phyloP scores from a whole-genome alignment of 495 filamentous ascomycete species.

The Hypomontagnella submonticulosa region DNA sequence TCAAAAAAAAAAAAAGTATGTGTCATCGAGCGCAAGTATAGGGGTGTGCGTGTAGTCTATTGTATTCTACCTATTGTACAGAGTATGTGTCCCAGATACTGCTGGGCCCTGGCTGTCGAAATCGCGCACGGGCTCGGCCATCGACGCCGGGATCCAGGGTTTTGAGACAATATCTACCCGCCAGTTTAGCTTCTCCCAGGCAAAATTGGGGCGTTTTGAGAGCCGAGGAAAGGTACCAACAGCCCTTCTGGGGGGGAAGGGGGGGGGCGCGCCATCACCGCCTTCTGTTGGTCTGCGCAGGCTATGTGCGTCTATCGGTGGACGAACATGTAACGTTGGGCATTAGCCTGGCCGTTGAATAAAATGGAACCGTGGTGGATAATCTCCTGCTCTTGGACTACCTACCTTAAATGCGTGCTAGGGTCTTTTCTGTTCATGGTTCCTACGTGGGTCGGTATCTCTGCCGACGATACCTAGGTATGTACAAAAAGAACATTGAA shows the following conservation, averaged over 20 bases:
- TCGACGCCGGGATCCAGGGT: background rate
- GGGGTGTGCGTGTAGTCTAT: background rate
- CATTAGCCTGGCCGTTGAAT: slow-evolving; percentile 21
- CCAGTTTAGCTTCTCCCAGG: slow-evolving; percentile 1
- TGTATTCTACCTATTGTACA: slow-evolving; percentile 1
- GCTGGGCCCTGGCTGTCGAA: slow-evolving; percentile 10
- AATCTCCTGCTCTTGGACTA: slow-evolving; percentile 4
- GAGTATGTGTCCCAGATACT: background rate
- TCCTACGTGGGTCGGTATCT: slow-evolving; percentile 26
- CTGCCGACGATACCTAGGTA: slow-evolving; percentile 33
- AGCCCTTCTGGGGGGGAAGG: background rate
- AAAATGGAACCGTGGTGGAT: slow-evolving; percentile 9
- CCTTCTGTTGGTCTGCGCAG: no score
- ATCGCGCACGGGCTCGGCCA: slow-evolving; percentile 25
- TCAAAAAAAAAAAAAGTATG: background rate
- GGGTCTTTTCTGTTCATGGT: background rate
- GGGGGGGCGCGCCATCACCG: background rate
- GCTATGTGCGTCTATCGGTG: slow-evolving; percentile 10
- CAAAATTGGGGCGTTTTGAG: slow-evolving; percentile 28
- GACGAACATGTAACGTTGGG: slow-evolving; percentile 33
- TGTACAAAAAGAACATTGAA: slow-evolving; percentile 17
- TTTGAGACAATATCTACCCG: slow-evolving; percentile 7
- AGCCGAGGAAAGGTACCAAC: slow-evolving; percentile 28
- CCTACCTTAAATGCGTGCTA: slow-evolving; percentile 5
- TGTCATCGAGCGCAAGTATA: background rate